These are phyloP conservation scores for Aquilaria agallochum DNA, from an alignment of 441 rosid species.

Conservation along the genomic window DNA sequence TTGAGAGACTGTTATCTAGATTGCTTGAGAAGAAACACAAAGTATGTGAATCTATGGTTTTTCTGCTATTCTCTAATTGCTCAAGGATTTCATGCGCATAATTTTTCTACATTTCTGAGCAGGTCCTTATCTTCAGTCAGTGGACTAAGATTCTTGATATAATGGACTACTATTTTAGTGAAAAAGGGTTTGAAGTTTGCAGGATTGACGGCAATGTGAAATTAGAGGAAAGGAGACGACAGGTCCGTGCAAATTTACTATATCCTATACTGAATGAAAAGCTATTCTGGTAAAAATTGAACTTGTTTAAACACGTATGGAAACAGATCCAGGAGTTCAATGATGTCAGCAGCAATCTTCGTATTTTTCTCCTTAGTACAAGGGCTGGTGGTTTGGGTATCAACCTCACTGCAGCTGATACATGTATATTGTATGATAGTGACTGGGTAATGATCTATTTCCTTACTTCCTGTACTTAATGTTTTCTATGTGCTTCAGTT, in stretches of 20 bases:
- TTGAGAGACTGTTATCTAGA: conserved; percentile 65
- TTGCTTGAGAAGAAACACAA: conserved; percentile 76
- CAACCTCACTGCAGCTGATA: conserved; percentile 96
- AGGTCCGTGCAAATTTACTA: conserved; percentile 41
- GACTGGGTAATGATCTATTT: conserved; percentile 70
- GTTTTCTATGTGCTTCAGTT: too few relatives aligned
- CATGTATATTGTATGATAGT: conserved; percentile 94
- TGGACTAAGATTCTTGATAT: conserved; percentile 91
- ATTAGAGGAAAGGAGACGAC: conserved; percentile 78
- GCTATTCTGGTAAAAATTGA: neutral
- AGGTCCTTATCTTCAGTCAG: conserved; percentile 87
- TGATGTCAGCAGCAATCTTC: conserved; percentile 57
- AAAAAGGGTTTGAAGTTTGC: conserved; percentile 85
- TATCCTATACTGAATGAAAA: neutral
- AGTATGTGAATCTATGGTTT: conserved; percentile 35
- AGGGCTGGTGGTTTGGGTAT: conserved; percentile 99
- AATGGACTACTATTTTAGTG: conserved; percentile 96
- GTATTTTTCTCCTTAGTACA: conserved; percentile 89
- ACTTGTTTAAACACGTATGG: neutral
- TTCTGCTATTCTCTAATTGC: conserved; percentile 16
- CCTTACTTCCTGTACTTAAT: neutral
- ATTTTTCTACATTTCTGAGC: conserved; percentile 16
- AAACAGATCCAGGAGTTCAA: conserved; percentile 82
- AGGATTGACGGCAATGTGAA: conserved; percentile 90
- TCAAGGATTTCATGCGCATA: conserved; percentile 18